phyloP scores from a whole-genome alignment of 2,329 filamentous ascomycete species.

The Aspergillus neotritici region DNA sequence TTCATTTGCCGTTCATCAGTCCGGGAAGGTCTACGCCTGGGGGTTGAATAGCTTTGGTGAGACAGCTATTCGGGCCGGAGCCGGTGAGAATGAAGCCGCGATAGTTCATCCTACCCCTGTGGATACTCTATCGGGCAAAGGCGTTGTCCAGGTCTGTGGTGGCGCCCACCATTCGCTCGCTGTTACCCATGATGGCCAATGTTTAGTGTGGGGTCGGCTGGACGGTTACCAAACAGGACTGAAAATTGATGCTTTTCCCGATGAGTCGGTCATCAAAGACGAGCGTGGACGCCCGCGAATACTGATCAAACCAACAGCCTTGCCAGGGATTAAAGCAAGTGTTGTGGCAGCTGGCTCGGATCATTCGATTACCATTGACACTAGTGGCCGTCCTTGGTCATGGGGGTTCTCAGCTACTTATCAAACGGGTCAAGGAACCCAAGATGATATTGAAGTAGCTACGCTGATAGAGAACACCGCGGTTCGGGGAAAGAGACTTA shows the following conservation, averaged over 20 bases:
- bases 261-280: constrained; percentile 59
- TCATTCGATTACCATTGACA: constrained; percentile 65
- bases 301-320: constrained; percentile 58
- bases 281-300: constrained; percentile 63
- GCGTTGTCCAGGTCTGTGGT: constrained; percentile 64
- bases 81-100: constrained; percentile 63
- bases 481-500: constrained; percentile 66
- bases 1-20: constrained; percentile 66
- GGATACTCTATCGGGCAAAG: constrained; percentile 55
- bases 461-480: constrained; percentile 81
- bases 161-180: constrained; percentile 69
- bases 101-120: constrained; percentile 68
- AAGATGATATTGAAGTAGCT: constrained; percentile 73
- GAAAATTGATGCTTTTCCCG: constrained; percentile 50
- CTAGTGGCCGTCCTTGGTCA: constrained; percentile 63
- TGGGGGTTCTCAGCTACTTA: constrained; percentile 80
- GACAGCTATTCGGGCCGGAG: constrained; percentile 60
- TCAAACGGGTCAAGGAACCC: constrained; percentile 70
- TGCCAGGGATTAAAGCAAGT: constrained; percentile 56
- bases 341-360: constrained; percentile 62
- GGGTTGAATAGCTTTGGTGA: constrained; percentile 84
- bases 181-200: constrained; percentile 49
- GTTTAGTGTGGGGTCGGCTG: constrained; percentile 56
- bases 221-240: constrained; percentile 59
- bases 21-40: constrained; percentile 71